A percentile compares a stretch with the other conserved stretches of the same genome.
phyloP scores from a whole-genome alignment of 805 yeast genomes.

The Suhomyces prunicola region DNA sequence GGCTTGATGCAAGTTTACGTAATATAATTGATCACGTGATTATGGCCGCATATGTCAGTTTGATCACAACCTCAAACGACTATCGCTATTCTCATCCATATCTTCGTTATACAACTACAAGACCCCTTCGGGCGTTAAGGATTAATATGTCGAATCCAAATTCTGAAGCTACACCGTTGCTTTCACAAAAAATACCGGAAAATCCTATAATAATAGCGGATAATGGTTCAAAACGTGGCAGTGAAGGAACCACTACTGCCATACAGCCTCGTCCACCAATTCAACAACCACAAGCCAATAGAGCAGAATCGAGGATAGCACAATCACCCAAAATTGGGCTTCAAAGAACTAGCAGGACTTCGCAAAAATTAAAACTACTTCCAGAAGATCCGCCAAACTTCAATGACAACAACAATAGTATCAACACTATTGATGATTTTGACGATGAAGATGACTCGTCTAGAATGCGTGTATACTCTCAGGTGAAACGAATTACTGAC shows the following conservation, averaged over 20 bases:
- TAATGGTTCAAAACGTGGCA: background rate
- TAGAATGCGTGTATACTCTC: slow-evolving; percentile 65
- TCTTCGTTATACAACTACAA: background rate
- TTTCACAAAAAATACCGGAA: slow-evolving; percentile 5
- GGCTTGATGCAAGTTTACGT: background rate
- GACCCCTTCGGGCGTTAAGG: background rate
- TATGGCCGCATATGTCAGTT: background rate
- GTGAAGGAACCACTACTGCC: background rate
- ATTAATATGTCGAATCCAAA: background rate
- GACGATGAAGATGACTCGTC: slow-evolving; percentile 25
- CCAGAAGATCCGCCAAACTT: slow-evolving; percentile 51
- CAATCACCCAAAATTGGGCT: slow-evolving; percentile 56
- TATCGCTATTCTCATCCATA: background rate
- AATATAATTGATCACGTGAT: background rate
- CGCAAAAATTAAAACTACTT: slow-evolving; percentile 67
- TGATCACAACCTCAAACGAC: background rate
- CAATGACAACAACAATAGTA: slow-evolving; percentile 20
- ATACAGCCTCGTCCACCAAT: background rate
- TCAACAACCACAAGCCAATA: slow-evolving; percentile 18
- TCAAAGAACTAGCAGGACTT: slow-evolving; percentile 70
- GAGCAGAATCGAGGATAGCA: slow-evolving; percentile 25
- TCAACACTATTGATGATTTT: slow-evolving; percentile 12
- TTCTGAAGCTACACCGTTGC: slow-evolving; percentile 2
- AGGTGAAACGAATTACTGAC: slow-evolving; percentile 79
- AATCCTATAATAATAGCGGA: slow-evolving; percentile 10